These are phyloP conservation scores for Raphanus raphanistrum DNA, from an alignment of 345 rosid genomes.

Conservation along the genomic window DNA sequence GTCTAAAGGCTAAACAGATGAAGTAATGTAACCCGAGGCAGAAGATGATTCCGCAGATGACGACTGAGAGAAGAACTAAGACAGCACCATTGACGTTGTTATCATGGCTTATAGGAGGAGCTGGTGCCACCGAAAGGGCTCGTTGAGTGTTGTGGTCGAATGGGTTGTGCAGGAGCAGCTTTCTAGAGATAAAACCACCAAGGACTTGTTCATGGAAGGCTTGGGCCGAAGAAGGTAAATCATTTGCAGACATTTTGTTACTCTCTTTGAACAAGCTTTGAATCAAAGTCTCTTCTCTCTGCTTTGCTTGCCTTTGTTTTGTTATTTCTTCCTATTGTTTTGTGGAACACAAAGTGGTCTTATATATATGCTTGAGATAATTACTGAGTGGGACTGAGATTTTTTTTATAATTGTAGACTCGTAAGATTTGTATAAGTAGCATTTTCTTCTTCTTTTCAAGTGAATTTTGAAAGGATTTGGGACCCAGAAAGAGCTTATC, in stretches of 20 bases:
- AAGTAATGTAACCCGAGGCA: neutral
- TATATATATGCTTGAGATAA: neutral
- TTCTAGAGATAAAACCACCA: neutral
- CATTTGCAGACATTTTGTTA: neutral
- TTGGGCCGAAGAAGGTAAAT: neutral
- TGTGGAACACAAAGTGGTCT: neutral
- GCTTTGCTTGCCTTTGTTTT: neutral
- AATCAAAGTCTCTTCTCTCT: neutral
- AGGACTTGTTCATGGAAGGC: neutral
- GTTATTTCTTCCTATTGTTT: neutral
- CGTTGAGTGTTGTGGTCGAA: neutral
- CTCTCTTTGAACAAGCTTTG: neutral
- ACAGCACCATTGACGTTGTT: neutral
- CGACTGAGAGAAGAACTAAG: neutral
- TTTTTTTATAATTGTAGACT: neutral
- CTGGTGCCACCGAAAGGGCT: neutral
- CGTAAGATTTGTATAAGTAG: neutral
- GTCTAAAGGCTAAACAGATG: neutral
- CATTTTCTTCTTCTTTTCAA: neutral
- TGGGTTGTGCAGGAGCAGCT: neutral
- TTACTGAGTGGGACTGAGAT: neutral
- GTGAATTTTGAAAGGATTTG: neutral
- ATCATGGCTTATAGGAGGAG: neutral
- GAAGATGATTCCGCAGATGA: neutral
- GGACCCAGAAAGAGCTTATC: neutral